Conservation (phyloP, 371 early-diverging fungal species). For the Capillidium heterosporum region DNA sequence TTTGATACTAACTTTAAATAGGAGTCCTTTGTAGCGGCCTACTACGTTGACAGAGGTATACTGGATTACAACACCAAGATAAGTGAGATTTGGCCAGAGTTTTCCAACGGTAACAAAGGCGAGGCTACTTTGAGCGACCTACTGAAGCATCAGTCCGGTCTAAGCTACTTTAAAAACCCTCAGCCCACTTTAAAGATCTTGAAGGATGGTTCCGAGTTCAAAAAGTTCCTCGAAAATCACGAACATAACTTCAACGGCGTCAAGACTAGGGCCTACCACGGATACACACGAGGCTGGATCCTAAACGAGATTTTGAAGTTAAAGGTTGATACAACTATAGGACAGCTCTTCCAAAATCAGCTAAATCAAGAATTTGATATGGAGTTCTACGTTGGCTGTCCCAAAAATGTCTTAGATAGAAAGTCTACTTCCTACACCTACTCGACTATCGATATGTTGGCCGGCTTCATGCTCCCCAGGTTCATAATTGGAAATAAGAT, state of each 20-base stretch:
- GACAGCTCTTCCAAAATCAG: constrained; percentile 30
- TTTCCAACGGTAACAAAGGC: constrained; percentile 49
- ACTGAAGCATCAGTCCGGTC: constrained; percentile 41
- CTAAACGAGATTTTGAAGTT: constrained; percentile 48
- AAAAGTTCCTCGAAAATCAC: constrained; percentile 26
- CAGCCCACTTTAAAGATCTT: constrained; percentile 13
- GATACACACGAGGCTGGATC: constrained; percentile 44
- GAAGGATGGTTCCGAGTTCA: constrained; percentile 10
- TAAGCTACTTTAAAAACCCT: constrained; percentile 26
- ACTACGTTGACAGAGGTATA: constrained; percentile 32
- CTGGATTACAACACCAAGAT: constrained; percentile 31
- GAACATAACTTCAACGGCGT: constrained; percentile 39
- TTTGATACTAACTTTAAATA: background rate
- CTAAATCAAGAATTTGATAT: constrained; percentile 18
- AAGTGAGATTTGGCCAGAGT: constrained; percentile 53
- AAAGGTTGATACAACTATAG: constrained; percentile 31
- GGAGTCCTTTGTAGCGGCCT: constrained; percentile 23
- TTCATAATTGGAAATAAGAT: background rate
- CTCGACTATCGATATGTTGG: background rate
- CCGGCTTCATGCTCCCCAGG: background rate
- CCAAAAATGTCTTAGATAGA: background rate
- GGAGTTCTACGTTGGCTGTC: constrained; percentile 25
- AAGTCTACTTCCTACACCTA: background rate
- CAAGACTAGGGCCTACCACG: constrained; percentile 34
- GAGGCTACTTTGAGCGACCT: constrained; percentile 39